Conservation (phyloP, 768 basidiomycete genomes). For the Hygrocybe coccinea region DNA sequence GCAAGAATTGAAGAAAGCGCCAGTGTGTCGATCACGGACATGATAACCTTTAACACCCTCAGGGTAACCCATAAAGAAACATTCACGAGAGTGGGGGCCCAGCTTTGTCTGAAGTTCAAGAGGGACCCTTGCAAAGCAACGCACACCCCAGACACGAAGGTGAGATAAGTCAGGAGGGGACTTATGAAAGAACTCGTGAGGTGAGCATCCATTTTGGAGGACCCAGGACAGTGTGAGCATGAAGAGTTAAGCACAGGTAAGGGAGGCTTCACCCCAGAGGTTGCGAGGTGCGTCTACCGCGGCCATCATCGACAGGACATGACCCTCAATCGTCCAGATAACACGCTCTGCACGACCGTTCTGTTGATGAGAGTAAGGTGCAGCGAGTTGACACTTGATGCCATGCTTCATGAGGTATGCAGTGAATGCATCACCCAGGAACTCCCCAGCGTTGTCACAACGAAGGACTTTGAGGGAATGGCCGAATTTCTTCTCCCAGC, state of each 20-base stretch:
- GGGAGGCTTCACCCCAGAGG: slow-evolving; percentile 22
- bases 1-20: slow-evolving; percentile 6
- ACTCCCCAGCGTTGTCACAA: slow-evolving; percentile 1
- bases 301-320: slow-evolving; percentile 19
- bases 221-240: slow-evolving; percentile 23
- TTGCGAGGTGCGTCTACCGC: slow-evolving; percentile 10
- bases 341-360: slow-evolving; percentile 29
- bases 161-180: slow-evolving; percentile 25
- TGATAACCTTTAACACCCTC: slow-evolving; percentile 23
- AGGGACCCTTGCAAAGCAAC: slow-evolving; percentile 27
- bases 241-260: slow-evolving; percentile 15
- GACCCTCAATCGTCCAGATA: slow-evolving; percentile 24
- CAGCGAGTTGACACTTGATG: slow-evolving; percentile 19
- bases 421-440: not conserved
- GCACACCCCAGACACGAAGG: slow-evolving; percentile 27
- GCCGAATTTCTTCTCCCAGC: not conserved
- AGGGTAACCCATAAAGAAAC: slow-evolving; percentile 24
- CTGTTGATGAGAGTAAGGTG: slow-evolving; percentile 29
- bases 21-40: slow-evolving; percentile 7
- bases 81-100: slow-evolving; percentile 14
- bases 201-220: slow-evolving; percentile 17
- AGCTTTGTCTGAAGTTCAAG: slow-evolving; percentile 24
- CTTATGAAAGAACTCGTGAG: slow-evolving; percentile 16
- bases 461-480: not conserved
- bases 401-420: slow-evolving; percentile 13